Percentiles rank a stretch among this genome's conserved stretches.
These are phyloP conservation scores for Cicer chorassanicum DNA, from an alignment of 306 rosid genomes.

Conservation along the genomic window DNA sequence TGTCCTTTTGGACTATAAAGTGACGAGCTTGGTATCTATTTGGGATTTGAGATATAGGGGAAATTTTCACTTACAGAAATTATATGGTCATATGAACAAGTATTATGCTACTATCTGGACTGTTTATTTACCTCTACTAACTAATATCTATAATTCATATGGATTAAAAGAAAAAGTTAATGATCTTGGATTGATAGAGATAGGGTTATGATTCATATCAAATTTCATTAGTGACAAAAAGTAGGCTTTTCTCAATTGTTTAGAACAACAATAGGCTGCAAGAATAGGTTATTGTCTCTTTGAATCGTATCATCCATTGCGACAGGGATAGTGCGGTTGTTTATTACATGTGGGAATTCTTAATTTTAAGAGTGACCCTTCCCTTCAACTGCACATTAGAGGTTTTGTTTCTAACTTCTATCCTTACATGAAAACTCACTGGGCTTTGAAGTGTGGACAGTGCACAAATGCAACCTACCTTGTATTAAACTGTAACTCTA, in stretches of 20 bases:
- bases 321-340: not conserved
- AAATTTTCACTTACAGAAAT: not conserved
- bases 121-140: constrained; percentile 4
- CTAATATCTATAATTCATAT: not conserved
- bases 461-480: not conserved
- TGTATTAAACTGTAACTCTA: not conserved
- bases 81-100: constrained; percentile 6
- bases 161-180: not conserved
- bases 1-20: constrained; percentile 12
- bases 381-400: not conserved
- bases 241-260: not conserved
- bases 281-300: constrained; percentile 16
- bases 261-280: not conserved
- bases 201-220: not conserved
- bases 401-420: not conserved
- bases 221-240: constrained; percentile 6
- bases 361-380: not conserved
- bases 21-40: constrained; percentile 11
- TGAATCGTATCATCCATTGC: not conserved
- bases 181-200: not conserved
- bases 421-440: not conserved
- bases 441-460: constrained; percentile 5
- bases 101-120: constrained; percentile 1
- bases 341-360: not conserved
- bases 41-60: constrained; percentile 14